phyloP scores from a whole-genome alignment of 257 asterid genomes.

The Solanum appendiculatum region DNA sequence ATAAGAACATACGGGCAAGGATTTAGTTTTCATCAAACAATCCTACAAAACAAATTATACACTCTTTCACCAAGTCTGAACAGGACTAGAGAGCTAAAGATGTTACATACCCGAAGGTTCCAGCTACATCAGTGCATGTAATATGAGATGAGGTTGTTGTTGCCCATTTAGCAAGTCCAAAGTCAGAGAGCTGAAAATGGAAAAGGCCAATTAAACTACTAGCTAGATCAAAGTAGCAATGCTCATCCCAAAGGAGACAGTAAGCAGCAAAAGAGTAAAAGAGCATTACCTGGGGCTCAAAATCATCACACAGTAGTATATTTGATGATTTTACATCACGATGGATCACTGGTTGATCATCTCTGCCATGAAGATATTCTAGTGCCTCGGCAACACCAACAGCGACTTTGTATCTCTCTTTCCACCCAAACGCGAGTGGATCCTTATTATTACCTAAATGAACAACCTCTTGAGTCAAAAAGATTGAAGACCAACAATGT shows the following conservation, averaged over 20 bases:
- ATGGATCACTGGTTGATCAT: constrained; percentile 67
- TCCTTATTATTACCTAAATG: constrained; percentile 48
- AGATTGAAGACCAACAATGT: background rate
- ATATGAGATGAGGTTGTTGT: constrained; percentile 59
- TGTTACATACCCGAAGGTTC: constrained; percentile 78
- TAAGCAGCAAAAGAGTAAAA: background rate
- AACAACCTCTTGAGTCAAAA: background rate
- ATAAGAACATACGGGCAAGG: background rate
- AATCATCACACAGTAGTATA: constrained; percentile 72
- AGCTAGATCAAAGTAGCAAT: background rate
- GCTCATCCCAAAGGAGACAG: background rate
- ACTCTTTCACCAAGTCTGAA: background rate
- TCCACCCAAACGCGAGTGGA: constrained; percentile 53
- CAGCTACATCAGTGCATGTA: constrained; percentile 81
- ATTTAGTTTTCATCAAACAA: background rate
- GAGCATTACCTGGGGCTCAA: constrained; percentile 77
- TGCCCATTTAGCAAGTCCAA: constrained; percentile 98
- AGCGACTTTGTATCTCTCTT: constrained; percentile 69
- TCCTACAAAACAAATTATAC: background rate
- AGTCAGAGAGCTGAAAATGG: constrained; percentile 72
- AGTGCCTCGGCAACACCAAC: constrained; percentile 93
- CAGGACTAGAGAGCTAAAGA: constrained; percentile 1
- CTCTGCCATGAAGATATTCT: constrained; percentile 76
- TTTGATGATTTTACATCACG: constrained; percentile 94
- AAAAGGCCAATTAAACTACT: background rate